Base-by-base conservation (phyloP, 2,329 filamentous ascomycete species). In the Trichophyton rubrum region DNA sequence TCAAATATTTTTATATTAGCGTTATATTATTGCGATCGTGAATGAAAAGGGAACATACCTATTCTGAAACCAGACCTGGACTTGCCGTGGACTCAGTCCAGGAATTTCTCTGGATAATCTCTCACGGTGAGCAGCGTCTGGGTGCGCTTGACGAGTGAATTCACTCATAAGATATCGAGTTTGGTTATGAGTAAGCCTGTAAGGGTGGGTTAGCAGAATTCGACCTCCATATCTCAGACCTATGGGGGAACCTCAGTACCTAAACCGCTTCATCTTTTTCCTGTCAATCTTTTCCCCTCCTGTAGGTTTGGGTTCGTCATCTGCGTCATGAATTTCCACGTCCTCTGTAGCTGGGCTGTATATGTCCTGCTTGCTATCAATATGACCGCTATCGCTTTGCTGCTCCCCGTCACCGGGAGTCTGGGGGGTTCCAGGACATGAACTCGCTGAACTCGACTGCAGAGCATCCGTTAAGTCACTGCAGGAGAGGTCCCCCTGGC, bases 11-110 rank as follows among this genome's bases (percentile, higher is more conserved):
- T 5, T 47, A 47, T 35, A 24, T 59, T 59, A 60, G 41, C 49
- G 7, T 56, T 51, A 20, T 6, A 51, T 57, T 59, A 45, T 51
- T 35, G 6, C 8, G 24, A 7, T 40, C 41, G 61, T 45, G 22
- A 2, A 9, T 9, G 6, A 20, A 57, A 20, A 9, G 55, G 69
- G 80, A 67, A 81, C 20, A 8, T 20, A 96, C 91, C 91, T 84
- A 75, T 97, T 97, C 74, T 97, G 91, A 75, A 97, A 97, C 92
- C 91, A 97, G 57, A 97, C 91, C 73, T 97, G 91, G 24, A 97
- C 92, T 72, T 97, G 91, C 63, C 91, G 84, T 41, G 91, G 89
- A 68, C 89, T 96, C 56, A 97, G 76, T 0, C 91, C 92, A 35
- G 92, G 91, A 53, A 97, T 96, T 71, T 96, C 90, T 64, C 87